Evolutionary conservation across 2,329 filamentous ascomycete genomes (phyloP), one percentile per base, ranked within the genome.

Genomic region (Sporothrix protearum): DNA sequence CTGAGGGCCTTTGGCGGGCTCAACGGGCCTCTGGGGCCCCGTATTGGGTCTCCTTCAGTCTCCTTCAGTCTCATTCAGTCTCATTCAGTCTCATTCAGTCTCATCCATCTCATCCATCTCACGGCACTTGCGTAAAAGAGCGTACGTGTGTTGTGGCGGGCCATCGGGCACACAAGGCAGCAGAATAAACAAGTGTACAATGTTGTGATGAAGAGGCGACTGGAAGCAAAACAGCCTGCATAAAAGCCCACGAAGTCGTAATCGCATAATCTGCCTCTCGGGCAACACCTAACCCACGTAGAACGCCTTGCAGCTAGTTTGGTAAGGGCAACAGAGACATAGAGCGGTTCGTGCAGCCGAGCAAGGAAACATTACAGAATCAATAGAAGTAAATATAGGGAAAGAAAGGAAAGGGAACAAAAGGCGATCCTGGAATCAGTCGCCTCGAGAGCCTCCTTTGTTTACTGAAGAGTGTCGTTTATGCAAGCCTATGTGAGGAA

Each of bases 141-240:
- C 39, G 33, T 19, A 42, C 57, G 59, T 39, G 14, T 47, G 19
- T 47, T 14, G 42, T 47, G 59, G 59, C 59, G 36, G 22, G 42
- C 36, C 6, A 12, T 49, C 39, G 61, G 42, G 61, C 61, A 66
- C 61, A 66, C 63, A 66, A 64, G 57, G 59, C 59, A 64, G 59
- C 59, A 64, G 22, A 3, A 47, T 47, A 47, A 47, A 47, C 42
- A 47, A 47, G 42, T 47, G 25, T 3, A 53, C 22, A 25, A 14
- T 53, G 49, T 28, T 28, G 49, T 33, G 30, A 59, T 19, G 47
- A 28, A 45, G 22, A 64, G 61, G 39, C 36, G 36, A 64, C 39
- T 47, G 14, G 14, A n/a, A 1, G n/a, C 2, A 25, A 25, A 42
- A 42, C 57, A 22, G n/a, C 33, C 33, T 33, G 53, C 53, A 57